These are phyloP conservation scores for Fraxinus quadrangulata DNA, from an alignment of 257 asterid genomes.

Conservation along the genomic window DNA sequence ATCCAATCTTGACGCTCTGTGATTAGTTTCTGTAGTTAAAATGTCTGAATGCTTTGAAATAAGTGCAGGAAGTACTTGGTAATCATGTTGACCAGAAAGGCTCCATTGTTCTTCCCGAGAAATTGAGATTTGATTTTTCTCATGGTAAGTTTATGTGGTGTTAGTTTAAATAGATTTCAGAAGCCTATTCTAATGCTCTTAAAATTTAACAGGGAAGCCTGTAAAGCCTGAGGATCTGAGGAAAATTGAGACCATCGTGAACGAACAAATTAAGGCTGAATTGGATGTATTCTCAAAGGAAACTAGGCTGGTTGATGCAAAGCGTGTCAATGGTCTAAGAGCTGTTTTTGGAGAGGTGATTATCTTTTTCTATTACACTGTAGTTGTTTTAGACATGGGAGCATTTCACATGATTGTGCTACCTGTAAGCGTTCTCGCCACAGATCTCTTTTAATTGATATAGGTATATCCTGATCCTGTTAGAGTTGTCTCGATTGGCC, in stretches of 20 bases:
- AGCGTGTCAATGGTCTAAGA: conserved; percentile 76
- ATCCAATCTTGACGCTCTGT: not conserved
- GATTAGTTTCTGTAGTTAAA: conserved; percentile 11
- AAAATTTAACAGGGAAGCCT: conserved; percentile 73
- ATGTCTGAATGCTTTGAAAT: conserved; percentile 19
- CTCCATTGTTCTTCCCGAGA: conserved; percentile 96
- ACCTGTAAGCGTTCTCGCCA: conserved; percentile 5
- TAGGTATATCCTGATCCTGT: conserved; percentile 99
- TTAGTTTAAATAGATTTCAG: conserved; percentile 11
- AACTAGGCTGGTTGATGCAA: conserved; percentile 71
- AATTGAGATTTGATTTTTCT: conserved; percentile 95
- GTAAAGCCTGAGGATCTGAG: conserved; percentile 87
- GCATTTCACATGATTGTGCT: conserved; percentile 16
- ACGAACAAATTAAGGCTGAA: conserved; percentile 83
- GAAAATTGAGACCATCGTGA: conserved; percentile 89
- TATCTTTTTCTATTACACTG: not conserved
- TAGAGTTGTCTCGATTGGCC: conserved; percentile 90
- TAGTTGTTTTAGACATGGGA: not conserved
- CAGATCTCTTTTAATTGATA: conserved; percentile 10
- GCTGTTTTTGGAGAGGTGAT: conserved; percentile 98
- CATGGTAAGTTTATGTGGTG: conserved; percentile 61
- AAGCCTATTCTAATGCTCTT: conserved; percentile 22
- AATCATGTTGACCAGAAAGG: conserved; percentile 98
- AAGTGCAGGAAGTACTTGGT: conserved; percentile 91
- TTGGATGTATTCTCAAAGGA: conserved; percentile 82